These are phyloP conservation scores for Euphrasia confusa DNA, from an alignment of 257 asterid genomes.

Conservation along the genomic window DNA sequence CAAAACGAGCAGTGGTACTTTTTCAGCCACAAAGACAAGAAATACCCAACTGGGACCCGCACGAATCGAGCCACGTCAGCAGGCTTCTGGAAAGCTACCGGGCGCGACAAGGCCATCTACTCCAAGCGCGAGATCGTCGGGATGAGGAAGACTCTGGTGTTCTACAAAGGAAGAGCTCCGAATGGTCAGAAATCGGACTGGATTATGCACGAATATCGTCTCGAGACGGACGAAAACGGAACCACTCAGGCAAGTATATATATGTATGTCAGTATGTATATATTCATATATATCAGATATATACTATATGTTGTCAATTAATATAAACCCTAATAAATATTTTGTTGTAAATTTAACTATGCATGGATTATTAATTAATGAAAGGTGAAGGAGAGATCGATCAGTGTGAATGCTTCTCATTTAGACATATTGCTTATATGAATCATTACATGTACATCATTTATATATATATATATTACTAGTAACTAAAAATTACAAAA, in stretches of 20 bases:
- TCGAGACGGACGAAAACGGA: conserved; percentile 62
- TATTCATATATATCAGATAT: too few species aligned
- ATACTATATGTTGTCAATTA: background rate
- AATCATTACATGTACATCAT: conserved; percentile 25
- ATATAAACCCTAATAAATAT: too few species aligned
- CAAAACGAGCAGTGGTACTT: conserved; percentile 64
- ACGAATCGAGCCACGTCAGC: conserved; percentile 75
- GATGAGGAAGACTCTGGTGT: conserved; percentile 77
- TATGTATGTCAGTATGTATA: too few species aligned
- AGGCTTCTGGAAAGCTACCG: conserved; percentile 89
- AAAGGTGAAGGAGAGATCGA: conserved; percentile 3
- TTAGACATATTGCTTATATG: conserved; percentile 22
- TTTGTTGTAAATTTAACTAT: too few species aligned
- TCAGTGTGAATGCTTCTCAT: conserved; percentile 13
- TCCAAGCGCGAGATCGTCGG: conserved; percentile 63
- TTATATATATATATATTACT: too few species aligned
- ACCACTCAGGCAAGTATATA: conserved; percentile 58
- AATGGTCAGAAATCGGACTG: conserved; percentile 81
- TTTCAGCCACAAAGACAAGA: conserved; percentile 82
- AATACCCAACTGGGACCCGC: conserved; percentile 76
- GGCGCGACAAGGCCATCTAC: conserved; percentile 78
- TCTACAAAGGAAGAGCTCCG: conserved; percentile 78
- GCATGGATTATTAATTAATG: too few species aligned
- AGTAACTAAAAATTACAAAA: too few species aligned
- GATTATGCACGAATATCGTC: conserved; percentile 86